These are phyloP conservation scores for Beverwykella pulmonaria DNA, from an alignment of 495 filamentous ascomycete species.

Conservation along the genomic window DNA sequence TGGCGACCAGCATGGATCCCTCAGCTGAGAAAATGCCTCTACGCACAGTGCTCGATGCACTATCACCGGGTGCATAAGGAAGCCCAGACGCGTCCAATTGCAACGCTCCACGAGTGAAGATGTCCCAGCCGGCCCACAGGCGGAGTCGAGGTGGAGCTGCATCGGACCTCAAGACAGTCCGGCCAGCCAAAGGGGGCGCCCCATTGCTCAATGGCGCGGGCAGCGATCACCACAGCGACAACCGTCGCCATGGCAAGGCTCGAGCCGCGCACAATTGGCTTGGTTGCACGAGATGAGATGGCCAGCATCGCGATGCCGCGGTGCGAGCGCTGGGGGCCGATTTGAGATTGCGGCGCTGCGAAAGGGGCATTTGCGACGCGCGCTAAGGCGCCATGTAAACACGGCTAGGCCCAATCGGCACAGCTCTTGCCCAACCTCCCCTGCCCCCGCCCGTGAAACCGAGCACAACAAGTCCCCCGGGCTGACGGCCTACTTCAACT, in stretches of 20 bases:
- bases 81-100: constrained; percentile 26
- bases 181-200: not conserved
- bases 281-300: too few species aligned
- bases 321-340: not conserved
- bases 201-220: not conserved
- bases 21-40: constrained; percentile 38
- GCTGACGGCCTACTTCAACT: constrained; percentile 24
- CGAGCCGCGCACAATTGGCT: too few species aligned
- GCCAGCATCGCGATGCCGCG: not conserved
- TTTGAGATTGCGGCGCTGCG: not conserved
- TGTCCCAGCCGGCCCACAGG: constrained; percentile 5
- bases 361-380: constrained; percentile 13
- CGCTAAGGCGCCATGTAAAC: constrained; percentile 16
- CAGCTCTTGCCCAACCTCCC: constrained; percentile 34
- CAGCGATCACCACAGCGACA: too few species aligned
- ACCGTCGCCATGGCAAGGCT: too few species aligned
- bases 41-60: too few species aligned
- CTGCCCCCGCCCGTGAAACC: constrained; percentile 16
- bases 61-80: constrained; percentile 30
- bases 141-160: not conserved
- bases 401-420: constrained; percentile 17
- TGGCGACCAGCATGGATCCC: not conserved
- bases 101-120: constrained; percentile 30
- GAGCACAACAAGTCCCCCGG: constrained; percentile 23
- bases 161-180: not conserved